Evolutionary conservation across 2,329 filamentous ascomycete species (phyloP).

Genomic region (Pseudogymnoascus sp.): DNA sequence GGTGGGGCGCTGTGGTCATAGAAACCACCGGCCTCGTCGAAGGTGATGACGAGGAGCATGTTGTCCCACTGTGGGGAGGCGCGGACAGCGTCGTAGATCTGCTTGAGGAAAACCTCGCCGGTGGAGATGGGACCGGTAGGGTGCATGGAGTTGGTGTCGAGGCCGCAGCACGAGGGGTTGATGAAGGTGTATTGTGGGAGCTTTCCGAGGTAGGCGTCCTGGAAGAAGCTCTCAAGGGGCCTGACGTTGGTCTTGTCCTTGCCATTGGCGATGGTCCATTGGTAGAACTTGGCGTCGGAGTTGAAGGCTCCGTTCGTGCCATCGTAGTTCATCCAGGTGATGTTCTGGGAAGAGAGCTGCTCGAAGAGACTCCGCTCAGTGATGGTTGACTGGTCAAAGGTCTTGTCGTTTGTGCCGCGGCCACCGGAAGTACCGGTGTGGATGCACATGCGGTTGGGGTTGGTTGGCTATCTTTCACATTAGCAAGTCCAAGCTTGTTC

Average conservation of each 20-base stretch:
- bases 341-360: conserved; percentile 34
- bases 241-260: conserved; percentile 29
- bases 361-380: conserved; percentile 36
- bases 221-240: conserved; percentile 37
- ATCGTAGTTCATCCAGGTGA: conserved; percentile 42
- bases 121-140: conserved; percentile 38
- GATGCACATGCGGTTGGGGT: conserved; percentile 35
- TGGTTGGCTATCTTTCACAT: conserved; percentile 31
- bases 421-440: conserved; percentile 36
- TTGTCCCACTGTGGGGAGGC: conserved; percentile 40
- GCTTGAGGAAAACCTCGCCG: conserved; percentile 40
- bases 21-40: conserved; percentile 43
- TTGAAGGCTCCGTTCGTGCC: conserved; percentile 31
- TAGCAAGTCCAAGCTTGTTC: background rate
- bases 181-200: conserved; percentile 41
- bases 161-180: conserved; percentile 43
- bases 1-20: conserved; percentile 41
- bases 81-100: conserved; percentile 40
- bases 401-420: conserved; percentile 33
- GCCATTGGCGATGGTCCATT: conserved; percentile 34
- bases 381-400: conserved; percentile 27
- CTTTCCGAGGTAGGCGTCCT: conserved; percentile 37
- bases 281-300: conserved; percentile 39
- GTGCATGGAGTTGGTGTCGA: conserved; percentile 34
- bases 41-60: conserved; percentile 41